Base-by-base conservation (phyloP, 148 eudicot genomes). In the Drosera capensis region DNA sequence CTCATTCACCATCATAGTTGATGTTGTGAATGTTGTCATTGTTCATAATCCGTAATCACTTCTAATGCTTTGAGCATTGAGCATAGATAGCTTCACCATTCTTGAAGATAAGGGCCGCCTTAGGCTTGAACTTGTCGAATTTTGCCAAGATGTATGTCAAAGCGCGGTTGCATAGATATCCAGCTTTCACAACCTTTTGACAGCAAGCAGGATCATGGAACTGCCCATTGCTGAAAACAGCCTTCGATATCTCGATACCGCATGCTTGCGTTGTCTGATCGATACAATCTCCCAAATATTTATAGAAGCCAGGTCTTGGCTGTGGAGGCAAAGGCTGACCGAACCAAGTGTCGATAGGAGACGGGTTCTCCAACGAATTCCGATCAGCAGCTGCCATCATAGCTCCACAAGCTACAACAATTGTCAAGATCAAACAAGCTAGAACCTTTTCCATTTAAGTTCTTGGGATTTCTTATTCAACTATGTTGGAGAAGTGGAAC, bases 201-300 rank as follows among this genome's bases (percentile, higher is more conserved):
- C 28, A 44, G 15, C 29, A 44, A 6, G 22, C 7, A 22, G 14
- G 29, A 16, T 44, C 48, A 24, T 23, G 2, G 7, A 41, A 41
- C 8, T 17, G 18, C 13, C 45, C 23, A 41, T 17, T 20, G 0
- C 23, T 23, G 5, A 59, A 37, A 16, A 52, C 28, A 1, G 64
- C 51, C 5, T 45, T 9, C 36, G 23, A 37, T n/a, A 59, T 9
- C n/a, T 26, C 22, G 3, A 25, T 4, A 1, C 52, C 39, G 22
- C 57, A 59, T 4, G 43, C 3, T 37, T 21, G 17, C 0, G 64
- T 52, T 28, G 40, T 59, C 22, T 25, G 14, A 23, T 59, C 45
- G 13, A 59, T 59, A 16, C 64, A 52, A 18, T 45, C 57, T 8
- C 64, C 64, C 22, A 59, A 20, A 28, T 51, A 44, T 14, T 25